Base-by-base conservation (phyloP, 106 monocot species). In the Acorus calamus region DNA sequence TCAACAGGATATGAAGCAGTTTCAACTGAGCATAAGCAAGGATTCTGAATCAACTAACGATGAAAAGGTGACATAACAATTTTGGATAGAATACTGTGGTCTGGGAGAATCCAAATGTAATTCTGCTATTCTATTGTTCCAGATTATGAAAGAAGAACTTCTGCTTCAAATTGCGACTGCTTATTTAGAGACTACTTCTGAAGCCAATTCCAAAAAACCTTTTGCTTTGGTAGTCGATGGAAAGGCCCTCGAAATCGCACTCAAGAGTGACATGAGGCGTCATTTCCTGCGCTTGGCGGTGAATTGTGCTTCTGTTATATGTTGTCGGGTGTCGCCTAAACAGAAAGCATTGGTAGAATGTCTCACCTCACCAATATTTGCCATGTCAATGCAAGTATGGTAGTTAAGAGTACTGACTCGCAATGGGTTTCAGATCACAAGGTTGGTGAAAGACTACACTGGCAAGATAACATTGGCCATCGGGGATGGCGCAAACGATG, bases 401-500 rank as follows among this genome's bases (percentile, higher is more conserved):
- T 28, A 28, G 28, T 28, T 28, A 28, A 28, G 28, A 28, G 1
- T 28, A 28, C 28, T 28, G 28, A 28, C 28, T 28, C 28, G 28
- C 28, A 28, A 28, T 28, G 28, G 28, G 28, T 14, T 48, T 3
- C 52, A 71, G 63, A 64, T 71, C 11, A 64, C 71, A 10, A 48
- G 45, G 11, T 43, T 71, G 43, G 71, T 71, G 48, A 71, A 71
- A 50, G 42, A 63, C 6, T 52, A 64, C 5, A 63, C 71, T 2
- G 63, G 63, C 4, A 62, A 49, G 63, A 71, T 56, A 56, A 71
- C 63, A 14, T 64, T 71, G 55, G 71, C 71, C 42, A 63, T 71
- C 42, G 71, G 71, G 11, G 71, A 71, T 71, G 71, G 71, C 43
- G 63, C 71, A 1, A 71, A 64, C 56, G 71, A 71, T 49, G 71